Base-by-base conservation (phyloP, 2,329 filamentous ascomycete species). In the Colletotrichum acutatum region DNA sequence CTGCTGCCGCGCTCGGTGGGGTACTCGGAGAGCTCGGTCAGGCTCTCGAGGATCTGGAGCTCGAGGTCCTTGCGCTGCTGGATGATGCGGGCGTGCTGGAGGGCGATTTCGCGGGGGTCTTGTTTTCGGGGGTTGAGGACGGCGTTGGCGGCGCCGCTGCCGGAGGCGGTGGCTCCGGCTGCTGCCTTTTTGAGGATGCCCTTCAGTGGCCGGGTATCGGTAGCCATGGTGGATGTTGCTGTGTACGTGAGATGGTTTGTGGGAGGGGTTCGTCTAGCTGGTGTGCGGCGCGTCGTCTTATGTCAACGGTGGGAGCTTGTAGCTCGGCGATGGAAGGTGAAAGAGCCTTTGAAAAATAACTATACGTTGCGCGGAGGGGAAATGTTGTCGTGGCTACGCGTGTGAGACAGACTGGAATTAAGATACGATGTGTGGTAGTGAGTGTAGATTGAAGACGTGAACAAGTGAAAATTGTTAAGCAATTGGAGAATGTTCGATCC, bases 41-140 rank as follows among this genome's bases (percentile, higher is more conserved):
- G 90, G 78, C 88, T 87, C 76, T 92, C 87, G 68, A 95, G 87
- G 75, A 98, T 96, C 75, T 91, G 84, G 52, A 89, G 84, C 83
- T 98, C 93, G 76, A 94, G 88, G 61, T 93, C 90, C 82, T 96
- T 97, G 79, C 93, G 94, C 77, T 94, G 88, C 82, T 98, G 93
- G 64, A 98, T 91, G 67, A 94, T 90, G 76, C 89, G 89, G 54
- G 96, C 96, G 85, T 98, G 95, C 78, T 95, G 90, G 72, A 97
- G 84, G 62, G 95, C 96, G 68, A 94, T 88, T 72, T 92, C 89
- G 72, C 85, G 86, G 68, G 84, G 87, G 78, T 85, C 84, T 58
- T 86, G 78, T 75, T 83, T 79, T 72, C 77, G 76, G 74, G 79
- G 74, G 61, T 81, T 63, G 22, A 63, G 60, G 14, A 63, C 83